A percentile compares a stretch with the other conserved stretches of the same genome.
phyloP scores from a whole-genome alignment of 306 rosid species.

The Trifolium repens region DNA sequence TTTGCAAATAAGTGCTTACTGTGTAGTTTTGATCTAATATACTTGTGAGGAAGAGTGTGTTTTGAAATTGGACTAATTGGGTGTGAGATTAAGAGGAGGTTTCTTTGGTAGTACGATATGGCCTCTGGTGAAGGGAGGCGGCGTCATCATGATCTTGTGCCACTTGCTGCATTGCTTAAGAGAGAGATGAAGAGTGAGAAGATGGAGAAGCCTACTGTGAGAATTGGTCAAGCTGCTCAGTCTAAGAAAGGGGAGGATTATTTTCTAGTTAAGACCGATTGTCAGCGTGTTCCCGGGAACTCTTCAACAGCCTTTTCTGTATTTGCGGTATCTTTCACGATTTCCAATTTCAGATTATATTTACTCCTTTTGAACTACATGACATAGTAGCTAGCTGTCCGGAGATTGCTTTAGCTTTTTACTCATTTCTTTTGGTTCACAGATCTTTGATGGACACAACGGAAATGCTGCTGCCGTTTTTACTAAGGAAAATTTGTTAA shows the following conservation, averaged over 20 bases:
- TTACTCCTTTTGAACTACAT: conserved; percentile 15
- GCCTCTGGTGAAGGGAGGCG: conserved; percentile 74
- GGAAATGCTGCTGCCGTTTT: conserved; percentile 96
- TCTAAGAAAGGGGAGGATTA: conserved; percentile 95
- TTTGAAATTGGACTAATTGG: conserved; percentile 42
- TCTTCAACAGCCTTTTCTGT: conserved; percentile 79
- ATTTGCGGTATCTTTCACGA: conserved; percentile 68
- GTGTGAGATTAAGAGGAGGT: conserved; percentile 36
- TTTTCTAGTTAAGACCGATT: conserved; percentile 78
- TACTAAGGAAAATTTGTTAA: conserved; percentile 80
- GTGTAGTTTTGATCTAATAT: too few species aligned
- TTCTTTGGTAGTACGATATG: conserved; percentile 54
- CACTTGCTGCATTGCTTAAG: conserved; percentile 89
- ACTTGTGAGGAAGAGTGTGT: too few species aligned
- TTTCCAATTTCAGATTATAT: conserved; percentile 22
- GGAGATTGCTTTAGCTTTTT: conserved; percentile 22
- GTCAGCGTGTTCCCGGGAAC: conserved; percentile 80
- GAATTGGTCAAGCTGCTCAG: conserved; percentile 84
- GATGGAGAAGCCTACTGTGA: conserved; percentile 88
- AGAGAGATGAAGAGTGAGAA: conserved; percentile 88
- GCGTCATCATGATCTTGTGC: conserved; percentile 66
- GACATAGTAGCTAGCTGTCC: not conserved
- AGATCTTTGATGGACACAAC: conserved; percentile 98
- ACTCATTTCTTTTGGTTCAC: conserved; percentile 44
- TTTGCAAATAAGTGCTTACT: conserved; percentile 28